Base-by-base conservation (phyloP, 331 rosid genomes). In the Prunus yedoensis region DNA sequence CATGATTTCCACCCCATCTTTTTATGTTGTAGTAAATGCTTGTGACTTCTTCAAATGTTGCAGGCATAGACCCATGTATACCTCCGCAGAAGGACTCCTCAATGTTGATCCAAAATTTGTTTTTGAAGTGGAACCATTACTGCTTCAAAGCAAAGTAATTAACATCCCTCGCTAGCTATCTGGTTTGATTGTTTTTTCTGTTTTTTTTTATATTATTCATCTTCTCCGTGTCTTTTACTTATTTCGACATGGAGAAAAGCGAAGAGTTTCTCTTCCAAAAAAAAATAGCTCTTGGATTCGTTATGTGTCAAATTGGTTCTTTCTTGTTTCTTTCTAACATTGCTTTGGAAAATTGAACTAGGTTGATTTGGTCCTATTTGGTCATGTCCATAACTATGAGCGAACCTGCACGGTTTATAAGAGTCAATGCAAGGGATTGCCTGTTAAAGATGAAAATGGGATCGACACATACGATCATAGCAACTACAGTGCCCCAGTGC, bases 31-130 rank as follows among this genome's bases (percentile, higher is more conserved):
- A 53, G 4, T 38, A 38, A 53, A 53, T 53, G 15, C 62, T 9
- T 21, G 27, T 53, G n/a, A 32, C 60, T 20, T 23, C 57, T 56
- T 71, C 35, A 72, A 56, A 38, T 38, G 43, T 12, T 85, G 82
- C 92, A 94, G 96, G 66, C 97, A 94, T 76, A 94, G 98, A 74
- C 97, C 90, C 1, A 91, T 94, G 95, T 94, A 94, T 82, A 61
- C 82, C 32, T 88, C 98, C 27, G 0, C 61, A 69, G 8, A 10
- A 7, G 84, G 78, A 49, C 13, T 75, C 20, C 41, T 56, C 0
- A 15, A 32, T 23, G 21, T 65, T 28, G 95, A 89, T 73, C 1
- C 11, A 0, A 25, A 13, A 0, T 91, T 94, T 56, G 68, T 57
- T 23, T 3, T 50, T 17, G 84, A 75, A 43, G 93, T 94, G 53